Conservation (phyloP, 2,329 filamentous ascomycete genomes). For the Aspergillus novoparasiticus region DNA sequence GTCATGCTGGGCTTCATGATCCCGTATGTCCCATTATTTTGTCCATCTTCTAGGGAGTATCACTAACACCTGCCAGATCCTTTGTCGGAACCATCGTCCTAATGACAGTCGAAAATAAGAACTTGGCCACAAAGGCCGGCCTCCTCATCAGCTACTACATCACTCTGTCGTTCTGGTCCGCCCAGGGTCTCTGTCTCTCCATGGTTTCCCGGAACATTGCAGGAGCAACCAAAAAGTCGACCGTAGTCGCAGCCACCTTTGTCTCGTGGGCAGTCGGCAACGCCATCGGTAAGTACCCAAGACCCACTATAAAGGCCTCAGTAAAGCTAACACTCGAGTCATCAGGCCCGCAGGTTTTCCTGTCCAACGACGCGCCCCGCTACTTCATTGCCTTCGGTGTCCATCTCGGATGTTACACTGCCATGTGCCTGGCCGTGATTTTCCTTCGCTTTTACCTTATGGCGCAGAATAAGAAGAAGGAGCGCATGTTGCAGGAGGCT, state of each 20-base stretch:
- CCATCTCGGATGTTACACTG: constrained; percentile 68
- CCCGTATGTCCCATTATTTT: constrained; percentile 52
- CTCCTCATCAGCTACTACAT: constrained; percentile 76
- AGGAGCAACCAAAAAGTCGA: constrained; percentile 73
- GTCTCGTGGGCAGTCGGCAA: constrained; percentile 71
- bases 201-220: constrained; percentile 71
- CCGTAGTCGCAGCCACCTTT: constrained; percentile 70
- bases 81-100: constrained; percentile 73
- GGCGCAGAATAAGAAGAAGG: constrained; percentile 61
- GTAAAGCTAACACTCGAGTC: neutral
- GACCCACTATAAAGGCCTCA: neutral
- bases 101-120: constrained; percentile 66
- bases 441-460: constrained; percentile 61
- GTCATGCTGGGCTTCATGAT: constrained; percentile 68
- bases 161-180: constrained; percentile 76
- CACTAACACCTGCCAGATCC: constrained; percentile 48
- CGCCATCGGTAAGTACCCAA: constrained; percentile 55
- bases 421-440: constrained; percentile 61
- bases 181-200: constrained; percentile 67
- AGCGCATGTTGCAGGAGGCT: constrained; percentile 49
- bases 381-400: constrained; percentile 72
- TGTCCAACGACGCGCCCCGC: constrained; percentile 60
- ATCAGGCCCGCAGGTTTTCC: constrained; percentile 65
- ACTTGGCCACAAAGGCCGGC: constrained; percentile 62
- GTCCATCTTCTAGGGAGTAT: neutral